A percentile compares a stretch with the other conserved stretches of the same genome.
Evolutionary conservation across 1,284 basidiomycete species (phyloP).

Genomic region (Salmacisia buchloeana): DNA sequence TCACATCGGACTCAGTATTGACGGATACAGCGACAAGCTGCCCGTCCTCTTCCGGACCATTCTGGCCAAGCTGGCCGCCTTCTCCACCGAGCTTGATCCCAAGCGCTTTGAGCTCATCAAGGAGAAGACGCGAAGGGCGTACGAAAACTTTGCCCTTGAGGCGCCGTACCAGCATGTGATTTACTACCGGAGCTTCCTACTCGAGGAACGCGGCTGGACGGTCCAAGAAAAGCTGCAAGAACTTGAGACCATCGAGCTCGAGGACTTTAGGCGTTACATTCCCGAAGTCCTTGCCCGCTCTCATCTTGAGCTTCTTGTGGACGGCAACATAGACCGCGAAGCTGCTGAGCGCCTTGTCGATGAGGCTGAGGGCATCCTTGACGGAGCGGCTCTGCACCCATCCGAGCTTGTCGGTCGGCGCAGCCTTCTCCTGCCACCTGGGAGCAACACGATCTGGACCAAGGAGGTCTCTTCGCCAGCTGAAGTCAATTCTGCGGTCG

Average conservation of each 20-base stretch:
- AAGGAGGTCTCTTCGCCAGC: conserved; percentile 72
- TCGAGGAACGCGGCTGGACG: conserved; percentile 71
- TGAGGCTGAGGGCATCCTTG: conserved; percentile 66
- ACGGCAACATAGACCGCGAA: conserved; percentile 80
- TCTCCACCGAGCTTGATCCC: conserved; percentile 60
- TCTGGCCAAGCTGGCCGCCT: conserved; percentile 65
- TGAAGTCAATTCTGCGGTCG: conserved; percentile 71
- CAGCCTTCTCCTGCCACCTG: conserved; percentile 54
- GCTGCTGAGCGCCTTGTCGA: conserved; percentile 71
- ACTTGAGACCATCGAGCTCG: conserved; percentile 66
- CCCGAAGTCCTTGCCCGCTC: conserved; percentile 63
- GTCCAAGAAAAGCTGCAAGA: conserved; percentile 73
- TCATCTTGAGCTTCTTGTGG: conserved; percentile 70
- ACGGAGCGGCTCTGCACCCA: conserved; percentile 54
- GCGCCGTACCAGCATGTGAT: conserved; percentile 77
- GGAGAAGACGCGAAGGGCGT: conserved; percentile 62
- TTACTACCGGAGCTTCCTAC: conserved; percentile 69
- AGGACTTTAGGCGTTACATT: conserved; percentile 69
- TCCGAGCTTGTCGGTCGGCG: conserved; percentile 26
- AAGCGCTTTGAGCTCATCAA: conserved; percentile 75
- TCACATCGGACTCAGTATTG: conserved; percentile 66
- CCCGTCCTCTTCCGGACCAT: conserved; percentile 70
- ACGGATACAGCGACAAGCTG: conserved; percentile 93
- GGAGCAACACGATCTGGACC: conserved; percentile 66
- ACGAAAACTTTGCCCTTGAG: conserved; percentile 72